Evolutionary conservation across 257 asterid genomes (phyloP), one percentile per base, ranked within the genome.

Genomic region (Asclepias syriaca): DNA sequence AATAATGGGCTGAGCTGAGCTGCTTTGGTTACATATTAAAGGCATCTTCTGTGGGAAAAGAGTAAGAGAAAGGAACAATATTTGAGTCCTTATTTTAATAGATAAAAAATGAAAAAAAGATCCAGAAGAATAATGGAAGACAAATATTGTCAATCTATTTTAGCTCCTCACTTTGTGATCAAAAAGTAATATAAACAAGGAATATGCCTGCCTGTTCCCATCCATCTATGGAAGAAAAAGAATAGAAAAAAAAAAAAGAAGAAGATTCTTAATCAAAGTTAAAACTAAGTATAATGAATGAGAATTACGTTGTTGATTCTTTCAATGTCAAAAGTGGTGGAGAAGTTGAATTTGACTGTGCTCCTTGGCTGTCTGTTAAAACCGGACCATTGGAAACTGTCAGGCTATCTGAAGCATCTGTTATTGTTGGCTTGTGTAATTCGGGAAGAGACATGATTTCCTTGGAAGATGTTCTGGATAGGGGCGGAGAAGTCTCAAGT

Each of bases 391-490:
- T 70, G 68, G 65, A 67, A 78, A 29, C 56, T 40, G 77, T 68
- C 54, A 75, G 70, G 61, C 21, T 27, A 37, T 49, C 60, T 29
- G 77, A 69, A 61, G 61, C 72, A 68, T 75, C 80, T 46, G 65
- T 37, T 57, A 50, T 24, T 57, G 43, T 29, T 18, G 50, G 32
- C 40, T 79, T 65, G 21, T 50, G 71, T 29, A 34, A 39, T 11
- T 63, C 71, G 9, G 73, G 32, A 55, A 40, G 18, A 21, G 57
- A 19, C 51, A 70, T 21, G 27, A 61, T 64, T 48, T 40, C 49
- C 46, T 55, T 58, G 24, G 77, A 65, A 6, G 61, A 59, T 43
- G 49, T 80, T 77, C 87, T 72, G 51, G 85, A 80, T 56, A 66
- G 68, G 24, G 81, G 49, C 48, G 77, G 75, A n/a, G 84, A 74